Base-by-base conservation (phyloP, 345 rosid species). In the Sisymbrium altissimum region DNA sequence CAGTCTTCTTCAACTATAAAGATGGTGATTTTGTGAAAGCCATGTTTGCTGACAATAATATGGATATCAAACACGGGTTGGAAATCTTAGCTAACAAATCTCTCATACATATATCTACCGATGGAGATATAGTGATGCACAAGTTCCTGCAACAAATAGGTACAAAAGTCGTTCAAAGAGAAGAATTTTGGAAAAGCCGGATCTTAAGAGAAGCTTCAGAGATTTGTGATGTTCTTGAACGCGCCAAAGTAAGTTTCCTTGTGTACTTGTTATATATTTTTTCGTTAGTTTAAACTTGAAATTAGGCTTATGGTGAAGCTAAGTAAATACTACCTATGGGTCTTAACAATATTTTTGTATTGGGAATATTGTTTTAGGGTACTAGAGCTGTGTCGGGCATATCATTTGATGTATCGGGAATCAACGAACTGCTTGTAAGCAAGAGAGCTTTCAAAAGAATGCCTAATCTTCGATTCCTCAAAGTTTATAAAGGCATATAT, bases 141-240 rank as follows among this genome's bases (percentile, higher is more conserved):
- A 72, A 35, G n/a, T 52, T 76, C 52, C 38, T 73, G 5, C 67
- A 66, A 19, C 71, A 73, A 50, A 0, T 80, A 83, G 80, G 54
- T 1, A 5, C 27, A 41, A 6, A 56, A 23, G 21, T 52, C 36
- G 17, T 73, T 50, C 61, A 3, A 0, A 38, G 6, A 66, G 48
- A 76, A 61, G 13, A 53, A 1, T 74, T 69, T 43, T 64, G 64
- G 27, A 41, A 64, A 33, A 62, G 70, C 0, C 55, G 39, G 2
- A 55, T 82, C 23, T 39, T 80, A 21, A 41, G 64, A 6, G 30
- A 38, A 25, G 58, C 72, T 3, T 12, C 36, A 0, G 78, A 77
- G 70, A 65, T 76, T 2, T 29, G 62, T 62, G 56, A 56, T 48
- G 78, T 80, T 0, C 40, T 83, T 8, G 65, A 44, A 36, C 0